Conservation (phyloP, 495 filamentous ascomycete genomes). For the Penicillium cosmopolitanum region DNA sequence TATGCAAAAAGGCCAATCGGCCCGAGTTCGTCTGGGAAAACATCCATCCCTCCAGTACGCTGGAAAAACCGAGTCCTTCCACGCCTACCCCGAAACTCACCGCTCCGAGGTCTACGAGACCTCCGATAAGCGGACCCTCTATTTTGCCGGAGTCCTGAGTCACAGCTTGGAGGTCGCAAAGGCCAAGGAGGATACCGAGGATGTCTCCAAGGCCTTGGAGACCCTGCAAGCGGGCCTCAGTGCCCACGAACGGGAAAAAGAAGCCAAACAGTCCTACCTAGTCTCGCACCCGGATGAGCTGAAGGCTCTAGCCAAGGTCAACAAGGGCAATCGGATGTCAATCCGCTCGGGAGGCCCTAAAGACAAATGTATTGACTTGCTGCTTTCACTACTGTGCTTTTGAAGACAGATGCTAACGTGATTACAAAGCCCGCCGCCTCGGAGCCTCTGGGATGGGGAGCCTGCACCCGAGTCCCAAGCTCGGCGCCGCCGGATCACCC, state of each 20-base stretch:
- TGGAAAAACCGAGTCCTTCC: slow-evolving; percentile 54
- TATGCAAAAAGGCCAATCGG: slow-evolving; percentile 64
- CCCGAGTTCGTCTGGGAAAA: slow-evolving; percentile 51
- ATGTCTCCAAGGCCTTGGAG: slow-evolving; percentile 55
- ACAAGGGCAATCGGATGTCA: slow-evolving; percentile 7
- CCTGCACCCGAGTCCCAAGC: slow-evolving; percentile 56
- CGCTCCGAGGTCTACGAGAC: slow-evolving; percentile 57
- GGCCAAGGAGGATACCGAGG: slow-evolving; percentile 56
- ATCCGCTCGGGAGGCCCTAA: slow-evolving; percentile 26
- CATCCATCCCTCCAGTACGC: slow-evolving; percentile 56
- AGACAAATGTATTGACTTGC: slow-evolving; percentile 23
- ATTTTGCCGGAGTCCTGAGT: slow-evolving; percentile 58
- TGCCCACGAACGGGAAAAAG: slow-evolving; percentile 53
- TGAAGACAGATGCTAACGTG: not conserved
- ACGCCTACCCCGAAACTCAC: slow-evolving; percentile 49
- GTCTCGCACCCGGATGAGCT: slow-evolving; percentile 44
- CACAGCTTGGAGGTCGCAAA: slow-evolving; percentile 61
- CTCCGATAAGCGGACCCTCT: slow-evolving; percentile 47
- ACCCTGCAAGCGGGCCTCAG: slow-evolving; percentile 59
- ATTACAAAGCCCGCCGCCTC: slow-evolving; percentile 2
- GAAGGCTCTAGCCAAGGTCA: slow-evolving; percentile 29
- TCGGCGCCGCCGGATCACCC: slow-evolving; percentile 54
- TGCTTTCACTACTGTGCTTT: not conserved
- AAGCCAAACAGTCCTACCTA: slow-evolving; percentile 55
- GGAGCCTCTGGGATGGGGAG: not conserved